Conservation (phyloP, 2,329 filamentous ascomycete genomes). For the Diplocarpon rosae region DNA sequence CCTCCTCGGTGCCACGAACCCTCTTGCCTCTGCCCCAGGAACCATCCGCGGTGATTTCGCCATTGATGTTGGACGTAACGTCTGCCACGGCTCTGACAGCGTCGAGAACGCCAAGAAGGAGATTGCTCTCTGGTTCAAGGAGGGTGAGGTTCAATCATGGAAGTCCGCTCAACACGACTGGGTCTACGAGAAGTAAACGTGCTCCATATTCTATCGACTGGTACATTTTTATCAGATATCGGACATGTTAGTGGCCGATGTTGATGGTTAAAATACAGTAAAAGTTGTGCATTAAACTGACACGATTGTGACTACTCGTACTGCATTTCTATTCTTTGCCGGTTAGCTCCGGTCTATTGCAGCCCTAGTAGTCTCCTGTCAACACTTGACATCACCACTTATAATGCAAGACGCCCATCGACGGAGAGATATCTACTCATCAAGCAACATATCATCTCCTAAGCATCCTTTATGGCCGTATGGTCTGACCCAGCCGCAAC, state of each 20-base stretch:
- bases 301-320: no score
- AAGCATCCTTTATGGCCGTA: no score
- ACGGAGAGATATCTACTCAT: no score
- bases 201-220: not conserved
- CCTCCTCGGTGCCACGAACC: constrained; percentile 99
- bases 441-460: no score
- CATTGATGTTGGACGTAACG: constrained; percentile 89
- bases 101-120: constrained; percentile 99
- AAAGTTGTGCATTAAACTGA: not conserved
- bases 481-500: no score
- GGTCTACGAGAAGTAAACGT: constrained; percentile 80
- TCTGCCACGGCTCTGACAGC: constrained; percentile 98
- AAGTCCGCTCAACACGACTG: constrained; percentile 79
- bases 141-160: constrained; percentile 74
- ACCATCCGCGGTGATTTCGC: constrained; percentile 92
- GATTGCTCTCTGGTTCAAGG: constrained; percentile 96
- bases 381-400: no score
- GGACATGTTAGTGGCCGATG: not conserved
- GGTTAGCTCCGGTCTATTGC: no score
- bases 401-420: no score
- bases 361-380: no score
- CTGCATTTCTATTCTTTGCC: no score
- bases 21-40: constrained; percentile 82
- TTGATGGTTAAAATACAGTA: not conserved
- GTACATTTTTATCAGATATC: not conserved